Percentiles rank a stretch among this genome's conserved stretches.
Evolutionary conservation across 2,329 filamentous ascomycete species (phyloP).

Genomic region (Falciphora oryzae): DNA sequence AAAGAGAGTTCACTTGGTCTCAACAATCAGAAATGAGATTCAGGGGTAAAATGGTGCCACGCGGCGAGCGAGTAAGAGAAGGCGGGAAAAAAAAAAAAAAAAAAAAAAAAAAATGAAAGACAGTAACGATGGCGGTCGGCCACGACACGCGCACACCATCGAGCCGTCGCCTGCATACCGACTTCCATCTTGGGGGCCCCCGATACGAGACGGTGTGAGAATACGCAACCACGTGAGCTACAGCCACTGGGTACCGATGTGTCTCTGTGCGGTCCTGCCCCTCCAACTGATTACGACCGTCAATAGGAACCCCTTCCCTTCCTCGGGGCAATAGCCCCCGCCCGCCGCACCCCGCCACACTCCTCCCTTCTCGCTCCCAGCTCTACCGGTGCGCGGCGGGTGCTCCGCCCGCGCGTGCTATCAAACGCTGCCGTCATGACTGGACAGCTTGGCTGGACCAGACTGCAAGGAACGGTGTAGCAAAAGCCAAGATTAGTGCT

Average conservation of each 20-base stretch:
- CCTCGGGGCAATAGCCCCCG: neutral
- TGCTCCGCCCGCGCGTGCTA: no score
- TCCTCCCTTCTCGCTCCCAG: neutral
- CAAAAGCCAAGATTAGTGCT: neutral
- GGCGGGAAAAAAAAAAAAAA: no score
- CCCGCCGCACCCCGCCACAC: no score
- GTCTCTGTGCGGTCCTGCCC: no score
- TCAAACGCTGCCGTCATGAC: neutral
- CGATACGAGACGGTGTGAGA: neutral
- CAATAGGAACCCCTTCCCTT: neutral
- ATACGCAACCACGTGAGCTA: neutral
- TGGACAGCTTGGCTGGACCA: neutral
- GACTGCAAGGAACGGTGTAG: neutral
- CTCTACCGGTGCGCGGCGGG: neutral
- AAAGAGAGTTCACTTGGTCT: neutral
- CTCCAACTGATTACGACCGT: neutral
- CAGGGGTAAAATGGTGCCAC: conserved; percentile 1
- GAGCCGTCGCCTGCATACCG: neutral
- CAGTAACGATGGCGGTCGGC: neutral
- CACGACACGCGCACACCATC: neutral
- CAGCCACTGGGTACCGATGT: neutral
- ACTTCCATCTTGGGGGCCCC: neutral
- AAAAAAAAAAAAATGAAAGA: no score
- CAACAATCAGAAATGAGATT: neutral
- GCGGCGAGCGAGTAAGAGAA: neutral